These are phyloP conservation scores for Acacia confusa DNA, from an alignment of 306 rosid species.

Conservation along the genomic window DNA sequence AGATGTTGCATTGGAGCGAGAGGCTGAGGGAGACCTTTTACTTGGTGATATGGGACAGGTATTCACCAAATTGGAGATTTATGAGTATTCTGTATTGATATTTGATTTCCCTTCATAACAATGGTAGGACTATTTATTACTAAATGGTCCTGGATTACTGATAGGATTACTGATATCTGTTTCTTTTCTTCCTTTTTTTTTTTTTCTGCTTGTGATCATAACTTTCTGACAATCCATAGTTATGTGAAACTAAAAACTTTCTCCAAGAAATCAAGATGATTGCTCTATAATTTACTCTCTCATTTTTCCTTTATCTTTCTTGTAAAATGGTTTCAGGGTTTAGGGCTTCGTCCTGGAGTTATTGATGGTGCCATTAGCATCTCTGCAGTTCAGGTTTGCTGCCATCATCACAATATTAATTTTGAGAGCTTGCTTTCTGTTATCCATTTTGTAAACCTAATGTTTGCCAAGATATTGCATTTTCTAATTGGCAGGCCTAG, in stretches of 20 bases:
- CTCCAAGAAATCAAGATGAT: not conserved
- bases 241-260: not conserved
- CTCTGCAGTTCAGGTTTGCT: slow-evolving; percentile 87
- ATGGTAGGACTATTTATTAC: not conserved
- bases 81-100: not conserved
- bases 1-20: slow-evolving; percentile 87
- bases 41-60: slow-evolving; percentile 98
- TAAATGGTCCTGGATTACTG: not conserved
- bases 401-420: not conserved
- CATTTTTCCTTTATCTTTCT: not conserved
- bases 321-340: slow-evolving; percentile 57
- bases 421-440: not conserved
- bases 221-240: not conserved
- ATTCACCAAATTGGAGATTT: slow-evolving; percentile 20
- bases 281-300: not conserved
- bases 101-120: not conserved
- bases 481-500: not conserved
- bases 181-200: not conserved
- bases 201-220: not conserved
- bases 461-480: not conserved
- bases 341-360: slow-evolving; percentile 89
- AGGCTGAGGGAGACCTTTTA: slow-evolving; percentile 90
- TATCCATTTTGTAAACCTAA: not conserved
- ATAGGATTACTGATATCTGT: not conserved
- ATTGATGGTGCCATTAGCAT: slow-evolving; percentile 93